Percentiles rank a stretch among this genome's conserved stretches.
These are phyloP conservation scores for Spathaspora boniae DNA, from an alignment of 805 yeast species.

Conservation along the genomic window DNA sequence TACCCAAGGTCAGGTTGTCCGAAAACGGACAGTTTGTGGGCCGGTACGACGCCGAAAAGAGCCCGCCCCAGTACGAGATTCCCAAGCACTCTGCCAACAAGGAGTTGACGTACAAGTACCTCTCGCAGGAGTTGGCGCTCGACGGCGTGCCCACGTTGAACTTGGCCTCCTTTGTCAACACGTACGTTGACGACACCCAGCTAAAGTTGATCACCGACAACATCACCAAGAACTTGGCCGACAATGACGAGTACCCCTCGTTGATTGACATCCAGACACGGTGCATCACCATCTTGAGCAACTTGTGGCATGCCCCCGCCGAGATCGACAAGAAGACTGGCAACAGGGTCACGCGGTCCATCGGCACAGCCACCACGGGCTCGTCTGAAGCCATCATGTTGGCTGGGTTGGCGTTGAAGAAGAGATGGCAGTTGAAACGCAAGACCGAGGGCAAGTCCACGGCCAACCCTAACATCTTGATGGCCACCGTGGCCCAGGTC, in stretches of 20 bases:
- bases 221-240: slow-evolving; percentile 84
- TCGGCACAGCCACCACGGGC: slow-evolving; percentile 92
- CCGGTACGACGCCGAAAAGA: slow-evolving; percentile 24
- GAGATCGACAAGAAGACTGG: slow-evolving; percentile 19
- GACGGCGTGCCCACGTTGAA: slow-evolving; percentile 85
- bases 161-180: slow-evolving; percentile 87
- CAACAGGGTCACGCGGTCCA: slow-evolving; percentile 37
- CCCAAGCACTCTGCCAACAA: slow-evolving; percentile 55
- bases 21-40: slow-evolving; percentile 30
- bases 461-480: slow-evolving; percentile 75
- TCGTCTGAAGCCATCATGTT: slow-evolving; percentile 92
- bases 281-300: slow-evolving; percentile 75
- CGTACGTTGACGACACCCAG: slow-evolving; percentile 47
- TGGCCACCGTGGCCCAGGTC: slow-evolving; percentile 93
- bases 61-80: slow-evolving; percentile 57
- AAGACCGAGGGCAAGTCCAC: slow-evolving; percentile 55
- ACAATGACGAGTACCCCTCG: slow-evolving; percentile 90
- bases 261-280: slow-evolving; percentile 74
- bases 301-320: slow-evolving; percentile 74
- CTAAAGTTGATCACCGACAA: slow-evolving; percentile 59
- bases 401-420: slow-evolving; percentile 91
- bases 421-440: slow-evolving; percentile 74
- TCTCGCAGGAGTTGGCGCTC: slow-evolving; percentile 70
- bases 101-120: slow-evolving; percentile 54
- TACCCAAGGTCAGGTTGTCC: slow-evolving; percentile 19